Evolutionary conservation across 1,284 basidiomycete genomes (phyloP), one percentile per base, ranked within the genome.

Genomic region (Mycena citricolor): DNA sequence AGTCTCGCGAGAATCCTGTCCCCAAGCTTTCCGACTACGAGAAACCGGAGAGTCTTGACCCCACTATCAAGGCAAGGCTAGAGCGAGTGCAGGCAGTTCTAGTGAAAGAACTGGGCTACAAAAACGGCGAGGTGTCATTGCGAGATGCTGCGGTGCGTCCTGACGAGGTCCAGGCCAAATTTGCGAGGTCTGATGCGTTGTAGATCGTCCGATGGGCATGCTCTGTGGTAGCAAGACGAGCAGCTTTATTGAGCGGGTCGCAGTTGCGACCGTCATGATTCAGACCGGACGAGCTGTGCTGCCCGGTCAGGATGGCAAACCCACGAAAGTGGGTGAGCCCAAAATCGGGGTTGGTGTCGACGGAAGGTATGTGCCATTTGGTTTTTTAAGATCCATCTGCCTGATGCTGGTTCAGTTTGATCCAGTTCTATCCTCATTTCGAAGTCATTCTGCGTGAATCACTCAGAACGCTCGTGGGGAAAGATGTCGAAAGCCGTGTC

Each of bases 391-490:
- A 24, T 24, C 19, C 23, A 11, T 4, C 25, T 16, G 22, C 25
- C 42, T 16, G 39, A 17, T 37, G 24, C 7, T 37, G 1, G 25
- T 38, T 23, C 48, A 93, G 90, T 65, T 74, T 99, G 57, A 86
- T 93, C 53, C 89, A 97, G 64, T 87, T 89, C 61, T 92, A 95
- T 63, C 94, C 92, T 5, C 76, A 80, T 62, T 99, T 91, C 65
- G 81, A 93, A 59, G 68, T 76, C 8, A 77, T 77, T 11, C 70
- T 97, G 51, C 76, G 89, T 23, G 78, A 82, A 34, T 86, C 91
- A 0, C 65, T 99, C 37, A 69, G 77, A n/a, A 65, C 71, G 2
- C 60, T 98, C 24, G 77, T 98, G 10, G 94, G 95, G 6, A 73
- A 80, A 30, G 78, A 90, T 30, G 80, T 86, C 4, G 92, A 93